A percentile compares a stretch with the other conserved stretches of the same genome.
These are phyloP conservation scores for Calonectria montana DNA, from an alignment of 2,329 filamentous ascomycete species.

Conservation along the genomic window DNA sequence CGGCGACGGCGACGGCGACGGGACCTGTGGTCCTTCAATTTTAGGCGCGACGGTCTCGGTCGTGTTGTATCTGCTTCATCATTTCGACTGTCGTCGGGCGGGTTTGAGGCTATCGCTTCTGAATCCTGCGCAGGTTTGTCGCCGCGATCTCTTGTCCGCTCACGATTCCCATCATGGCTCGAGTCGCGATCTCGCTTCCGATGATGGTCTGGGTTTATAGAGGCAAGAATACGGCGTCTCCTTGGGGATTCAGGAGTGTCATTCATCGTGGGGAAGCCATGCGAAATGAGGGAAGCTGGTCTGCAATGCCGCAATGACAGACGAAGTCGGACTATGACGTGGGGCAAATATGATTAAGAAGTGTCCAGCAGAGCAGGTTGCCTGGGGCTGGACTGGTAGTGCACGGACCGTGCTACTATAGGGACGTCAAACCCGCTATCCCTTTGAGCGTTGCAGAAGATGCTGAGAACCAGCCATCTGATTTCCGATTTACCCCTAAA, in stretches of 20 bases:
- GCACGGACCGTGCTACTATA: neutral
- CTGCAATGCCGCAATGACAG: neutral
- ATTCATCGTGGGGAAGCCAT: slow-evolving; percentile 48
- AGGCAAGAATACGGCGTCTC: slow-evolving; percentile 62
- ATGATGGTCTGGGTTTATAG: slow-evolving; percentile 53
- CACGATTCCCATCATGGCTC: neutral
- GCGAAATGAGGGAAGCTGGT: slow-evolving; percentile 24
- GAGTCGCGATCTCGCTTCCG: slow-evolving; percentile 15
- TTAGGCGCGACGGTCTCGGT: slow-evolving; percentile 47
- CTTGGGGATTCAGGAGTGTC: slow-evolving; percentile 48
- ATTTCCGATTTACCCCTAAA: neutral
- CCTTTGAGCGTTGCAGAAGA: neutral
- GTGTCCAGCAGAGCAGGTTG: neutral
- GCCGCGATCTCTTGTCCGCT: neutral
- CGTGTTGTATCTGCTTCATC: slow-evolving; percentile 36
- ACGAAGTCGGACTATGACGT: neutral
- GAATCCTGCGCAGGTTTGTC: neutral
- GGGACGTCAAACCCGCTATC: neutral
- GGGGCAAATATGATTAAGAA: neutral
- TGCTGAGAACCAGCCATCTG: neutral
- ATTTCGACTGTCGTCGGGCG: slow-evolving; percentile 14
- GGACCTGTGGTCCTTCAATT: slow-evolving; percentile 47
- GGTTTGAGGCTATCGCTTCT: neutral
- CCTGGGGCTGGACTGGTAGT: neutral
- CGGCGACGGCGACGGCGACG: slow-evolving; percentile 36